phyloP scores from a whole-genome alignment of 2,329 filamentous ascomycete species.

The Ophiostoma piceae region DNA sequence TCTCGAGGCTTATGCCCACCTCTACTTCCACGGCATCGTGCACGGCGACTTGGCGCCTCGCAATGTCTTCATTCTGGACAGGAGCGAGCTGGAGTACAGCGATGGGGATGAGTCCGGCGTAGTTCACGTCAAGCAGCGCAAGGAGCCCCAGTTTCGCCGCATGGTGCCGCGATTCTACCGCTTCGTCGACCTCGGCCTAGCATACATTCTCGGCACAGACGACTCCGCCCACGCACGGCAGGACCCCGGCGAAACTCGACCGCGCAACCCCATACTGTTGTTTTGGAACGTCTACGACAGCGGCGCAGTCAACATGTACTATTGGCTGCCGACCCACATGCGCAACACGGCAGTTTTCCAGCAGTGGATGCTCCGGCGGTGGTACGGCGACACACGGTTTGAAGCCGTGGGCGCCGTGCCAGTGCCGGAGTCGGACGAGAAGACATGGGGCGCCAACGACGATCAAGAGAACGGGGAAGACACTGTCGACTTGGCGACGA shows the following conservation, averaged over 20 bases:
- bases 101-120: constrained; percentile 39
- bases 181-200: constrained; percentile 27
- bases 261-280: constrained; percentile 24
- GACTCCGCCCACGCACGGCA: constrained; percentile 13
- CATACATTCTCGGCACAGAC: constrained; percentile 21
- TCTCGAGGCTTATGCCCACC: constrained; percentile 25
- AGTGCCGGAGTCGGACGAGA: neutral
- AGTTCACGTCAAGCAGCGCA: constrained; percentile 24
- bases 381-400: constrained; percentile 26
- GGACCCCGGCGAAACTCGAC: constrained; percentile 20
- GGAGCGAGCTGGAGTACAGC: neutral
- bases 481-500: neutral
- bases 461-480: neutral
- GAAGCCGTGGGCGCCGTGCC: constrained; percentile 22
- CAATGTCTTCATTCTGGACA: constrained; percentile 24
- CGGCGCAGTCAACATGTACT: constrained; percentile 25
- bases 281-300: constrained; percentile 27
- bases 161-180: constrained; percentile 18
- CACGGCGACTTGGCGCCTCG: constrained; percentile 27
- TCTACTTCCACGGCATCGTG: constrained; percentile 24
- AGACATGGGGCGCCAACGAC: neutral
- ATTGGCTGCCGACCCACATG: constrained; percentile 25
- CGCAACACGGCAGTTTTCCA: constrained; percentile 23
- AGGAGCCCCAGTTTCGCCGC: neutral
- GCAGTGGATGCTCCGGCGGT: constrained; percentile 24